These are phyloP conservation scores for Fusarium papillatum DNA, from an alignment of 2,329 filamentous ascomycete genomes.

Conservation along the genomic window DNA sequence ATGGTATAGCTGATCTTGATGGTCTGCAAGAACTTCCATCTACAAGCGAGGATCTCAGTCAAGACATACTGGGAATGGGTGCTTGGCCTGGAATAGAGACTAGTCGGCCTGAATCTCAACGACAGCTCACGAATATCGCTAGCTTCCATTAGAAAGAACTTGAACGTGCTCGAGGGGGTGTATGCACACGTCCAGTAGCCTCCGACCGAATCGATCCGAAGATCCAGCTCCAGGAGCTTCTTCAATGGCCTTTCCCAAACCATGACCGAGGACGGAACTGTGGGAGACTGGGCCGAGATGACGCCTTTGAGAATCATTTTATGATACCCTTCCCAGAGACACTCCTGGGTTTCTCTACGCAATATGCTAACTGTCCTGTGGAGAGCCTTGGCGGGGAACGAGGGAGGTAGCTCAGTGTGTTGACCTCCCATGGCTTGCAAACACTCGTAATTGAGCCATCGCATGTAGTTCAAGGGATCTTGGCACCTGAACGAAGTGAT, in stretches of 20 bases:
- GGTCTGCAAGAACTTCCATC: neutral
- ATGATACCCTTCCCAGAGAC: too few relatives aligned
- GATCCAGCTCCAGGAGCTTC: neutral
- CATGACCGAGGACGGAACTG: neutral
- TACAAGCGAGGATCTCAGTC: neutral
- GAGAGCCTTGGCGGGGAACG: neutral
- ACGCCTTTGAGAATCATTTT: neutral
- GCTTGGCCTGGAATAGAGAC: neutral
- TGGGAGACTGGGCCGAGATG: neutral
- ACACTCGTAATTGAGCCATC: neutral
- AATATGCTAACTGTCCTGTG: neutral
- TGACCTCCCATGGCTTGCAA: neutral
- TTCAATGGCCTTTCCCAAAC: neutral
- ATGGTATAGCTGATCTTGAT: neutral
- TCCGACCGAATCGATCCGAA: neutral
- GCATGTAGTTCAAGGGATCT: neutral
- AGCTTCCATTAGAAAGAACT: neutral
- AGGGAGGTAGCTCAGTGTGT: neutral
- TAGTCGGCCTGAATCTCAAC: neutral
- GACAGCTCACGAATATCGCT: constrained; percentile 11
- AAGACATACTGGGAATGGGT: neutral
- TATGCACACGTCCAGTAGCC: neutral
- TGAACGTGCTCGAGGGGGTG: neutral
- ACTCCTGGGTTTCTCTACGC: neutral
- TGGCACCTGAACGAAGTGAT: neutral